These are phyloP conservation scores for Trichoderma pleuroti DNA, from an alignment of 2,329 filamentous ascomycete species.

Conservation along the genomic window DNA sequence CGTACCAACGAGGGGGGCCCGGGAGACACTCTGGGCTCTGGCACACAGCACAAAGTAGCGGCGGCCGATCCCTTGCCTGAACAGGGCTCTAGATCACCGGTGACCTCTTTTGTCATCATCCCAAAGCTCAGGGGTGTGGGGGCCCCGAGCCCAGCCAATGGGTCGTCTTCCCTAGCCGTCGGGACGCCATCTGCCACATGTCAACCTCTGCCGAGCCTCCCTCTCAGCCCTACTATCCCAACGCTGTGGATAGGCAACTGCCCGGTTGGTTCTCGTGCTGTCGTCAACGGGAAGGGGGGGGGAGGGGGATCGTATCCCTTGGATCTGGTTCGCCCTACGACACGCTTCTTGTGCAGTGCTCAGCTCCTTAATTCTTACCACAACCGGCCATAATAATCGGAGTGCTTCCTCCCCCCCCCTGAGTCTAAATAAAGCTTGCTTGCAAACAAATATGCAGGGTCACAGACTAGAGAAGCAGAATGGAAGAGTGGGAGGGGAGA, in stretches of 20 bases:
- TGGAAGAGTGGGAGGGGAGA: not conserved
- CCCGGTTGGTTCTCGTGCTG: conserved; percentile 1
- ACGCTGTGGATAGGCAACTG: conserved; percentile 9
- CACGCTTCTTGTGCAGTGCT: not conserved
- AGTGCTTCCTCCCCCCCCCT: not conserved
- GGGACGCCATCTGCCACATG: conserved; percentile 19
- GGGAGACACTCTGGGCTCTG: not conserved
- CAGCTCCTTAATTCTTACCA: conserved; percentile 1
- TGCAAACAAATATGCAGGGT: not conserved
- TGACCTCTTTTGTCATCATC: conserved; percentile 15
- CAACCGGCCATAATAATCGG: not conserved
- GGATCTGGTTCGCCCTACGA: conserved; percentile 15
- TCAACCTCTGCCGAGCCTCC: conserved; percentile 18
- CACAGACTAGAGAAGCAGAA: not conserved
- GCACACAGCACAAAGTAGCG: not conserved
- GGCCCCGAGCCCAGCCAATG: conserved; percentile 12
- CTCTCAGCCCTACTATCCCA: conserved; percentile 19
- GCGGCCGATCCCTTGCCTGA: conserved; percentile 13
- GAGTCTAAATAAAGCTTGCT: not conserved
- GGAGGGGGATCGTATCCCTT: not conserved
- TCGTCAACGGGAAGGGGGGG: not conserved
- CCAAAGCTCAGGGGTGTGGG: not conserved
- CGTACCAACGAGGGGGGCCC: not conserved
- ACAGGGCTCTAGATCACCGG: conserved; percentile 4
- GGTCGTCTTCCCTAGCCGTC: conserved; percentile 13